phyloP scores from a whole-genome alignment of 2,329 filamentous ascomycete genomes.

The Bisporella sp. region DNA sequence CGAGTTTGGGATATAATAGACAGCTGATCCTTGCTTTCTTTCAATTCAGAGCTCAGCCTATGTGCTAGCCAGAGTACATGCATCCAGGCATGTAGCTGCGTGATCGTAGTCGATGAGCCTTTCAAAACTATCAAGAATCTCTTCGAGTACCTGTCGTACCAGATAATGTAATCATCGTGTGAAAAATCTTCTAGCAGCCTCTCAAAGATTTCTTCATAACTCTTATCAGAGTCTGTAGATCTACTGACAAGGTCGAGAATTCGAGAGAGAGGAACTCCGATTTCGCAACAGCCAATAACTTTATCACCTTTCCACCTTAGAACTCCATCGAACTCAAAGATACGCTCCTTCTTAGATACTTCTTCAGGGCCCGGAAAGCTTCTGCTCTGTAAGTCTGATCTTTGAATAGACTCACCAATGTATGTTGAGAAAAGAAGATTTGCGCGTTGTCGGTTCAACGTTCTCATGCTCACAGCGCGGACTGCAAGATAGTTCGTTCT shows the following conservation, averaged over 20 bases:
- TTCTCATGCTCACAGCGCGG: slow-evolving; percentile 72
- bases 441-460: slow-evolving; percentile 79
- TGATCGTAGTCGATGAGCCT: slow-evolving; percentile 38
- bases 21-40: too few species aligned
- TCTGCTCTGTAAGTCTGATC: neutral
- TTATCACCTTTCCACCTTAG: slow-evolving; percentile 44
- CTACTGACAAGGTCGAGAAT: slow-evolving; percentile 15
- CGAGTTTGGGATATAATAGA: too few species aligned
- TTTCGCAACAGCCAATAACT: slow-evolving; percentile 41
- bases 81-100: slow-evolving; percentile 55
- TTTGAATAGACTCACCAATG: slow-evolving; percentile 24
- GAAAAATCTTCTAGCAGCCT: slow-evolving; percentile 43
- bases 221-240: slow-evolving; percentile 4
- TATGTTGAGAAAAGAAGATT: slow-evolving; percentile 65
- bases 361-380: slow-evolving; percentile 55
- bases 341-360: slow-evolving; percentile 40
- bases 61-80: slow-evolving; percentile 42
- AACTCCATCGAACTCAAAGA: slow-evolving; percentile 23
- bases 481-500: slow-evolving; percentile 84
- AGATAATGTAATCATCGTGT: slow-evolving; percentile 54
- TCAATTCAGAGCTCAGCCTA: too few species aligned
- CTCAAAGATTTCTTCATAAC: slow-evolving; percentile 16
- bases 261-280: slow-evolving; percentile 41
- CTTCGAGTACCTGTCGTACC: slow-evolving; percentile 38
- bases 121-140: slow-evolving; percentile 57